Base-by-base conservation (phyloP, 345 rosid genomes). In the Nephelium lappaceum region DNA sequence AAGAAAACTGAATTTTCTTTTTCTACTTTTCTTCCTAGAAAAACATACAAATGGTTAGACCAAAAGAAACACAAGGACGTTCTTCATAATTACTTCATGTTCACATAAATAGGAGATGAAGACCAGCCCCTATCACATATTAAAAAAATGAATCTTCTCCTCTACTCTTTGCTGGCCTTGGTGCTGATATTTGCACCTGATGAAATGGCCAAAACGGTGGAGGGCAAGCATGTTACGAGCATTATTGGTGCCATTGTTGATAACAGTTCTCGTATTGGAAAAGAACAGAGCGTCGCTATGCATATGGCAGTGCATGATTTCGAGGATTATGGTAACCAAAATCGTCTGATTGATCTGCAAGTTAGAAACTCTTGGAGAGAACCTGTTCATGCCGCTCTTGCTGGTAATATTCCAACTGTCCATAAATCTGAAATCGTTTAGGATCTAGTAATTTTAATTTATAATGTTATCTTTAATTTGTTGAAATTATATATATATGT, bases 241-340 rank as follows among this genome's bases (percentile, higher is more conserved):
- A 61, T 24, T 42, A 27, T 78, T 0, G 81, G 81, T 51, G 81
- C 77, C 68, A 78, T 78, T 31, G 43, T 78, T 36, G 77, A 78
- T 61, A 72, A 21, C 15, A 65, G 21, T 49, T 71, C 71, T 47
- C 77, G 77, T n/a, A 23, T 38, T 41, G 81, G 81, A 12, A 63
- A 78, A 65, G 81, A 78, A 41, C 53, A 62, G 66, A 65, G 53
- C n/a, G 71, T 78, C 11, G 76, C 71, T 0, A 71, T 78, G 72
- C 41, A 38, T 66, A 81, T 81, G 71, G 83, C 83, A 24, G 15
- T 57, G 10, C 39, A 61, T 27, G 83, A 81, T 45, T 42, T 76
- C 45, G 24, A 76, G 10, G 21, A 43, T 23, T 7, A n/a, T 3
- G 41, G 57, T 5, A 45, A 69, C 47, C 72, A 69, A 4, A 69